Percentiles rank a stretch among this genome's conserved stretches.
phyloP scores from a whole-genome alignment of 768 basidiomycete species.

The Pisolithus sp. region DNA sequence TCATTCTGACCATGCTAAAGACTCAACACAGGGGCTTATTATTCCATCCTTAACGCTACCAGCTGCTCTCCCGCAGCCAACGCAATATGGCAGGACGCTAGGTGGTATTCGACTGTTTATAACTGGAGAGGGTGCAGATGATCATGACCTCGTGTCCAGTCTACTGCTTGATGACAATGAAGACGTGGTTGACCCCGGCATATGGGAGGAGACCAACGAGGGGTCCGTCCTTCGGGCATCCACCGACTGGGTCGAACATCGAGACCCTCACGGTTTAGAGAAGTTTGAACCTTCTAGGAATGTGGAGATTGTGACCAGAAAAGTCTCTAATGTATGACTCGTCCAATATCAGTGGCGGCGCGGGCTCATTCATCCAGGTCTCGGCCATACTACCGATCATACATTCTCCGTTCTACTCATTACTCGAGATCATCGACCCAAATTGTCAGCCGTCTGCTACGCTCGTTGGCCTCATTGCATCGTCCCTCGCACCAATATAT shows the following conservation, averaged over 20 bases:
- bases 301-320: constrained; percentile 50
- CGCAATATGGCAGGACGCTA: constrained; percentile 61
- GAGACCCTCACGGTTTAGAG: constrained; percentile 58
- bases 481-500: constrained; percentile 51
- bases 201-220: constrained; percentile 45
- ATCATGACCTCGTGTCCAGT: constrained; percentile 33
- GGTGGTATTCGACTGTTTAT: constrained; percentile 57
- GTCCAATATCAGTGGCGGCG: background rate
- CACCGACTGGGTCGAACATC: constrained; percentile 68
- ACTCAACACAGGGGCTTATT: constrained; percentile 49
- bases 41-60: constrained; percentile 67
- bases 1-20: constrained; percentile 34
- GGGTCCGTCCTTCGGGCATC: constrained; percentile 50
- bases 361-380: constrained; percentile 16
- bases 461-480: constrained; percentile 49
- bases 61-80: constrained; percentile 53
- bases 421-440: constrained; percentile 50
- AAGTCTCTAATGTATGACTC: constrained; percentile 41
- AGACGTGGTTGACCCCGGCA: constrained; percentile 56
- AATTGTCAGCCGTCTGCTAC: constrained; percentile 44
- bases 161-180: constrained; percentile 59
- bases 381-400: constrained; percentile 37
- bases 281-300: constrained; percentile 60
- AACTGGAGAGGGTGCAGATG: constrained; percentile 36
- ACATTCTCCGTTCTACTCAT: constrained; percentile 48